These are phyloP conservation scores for Sclerotinia subarctica DNA, from an alignment of 2,329 filamentous ascomycete species.

Conservation along the genomic window DNA sequence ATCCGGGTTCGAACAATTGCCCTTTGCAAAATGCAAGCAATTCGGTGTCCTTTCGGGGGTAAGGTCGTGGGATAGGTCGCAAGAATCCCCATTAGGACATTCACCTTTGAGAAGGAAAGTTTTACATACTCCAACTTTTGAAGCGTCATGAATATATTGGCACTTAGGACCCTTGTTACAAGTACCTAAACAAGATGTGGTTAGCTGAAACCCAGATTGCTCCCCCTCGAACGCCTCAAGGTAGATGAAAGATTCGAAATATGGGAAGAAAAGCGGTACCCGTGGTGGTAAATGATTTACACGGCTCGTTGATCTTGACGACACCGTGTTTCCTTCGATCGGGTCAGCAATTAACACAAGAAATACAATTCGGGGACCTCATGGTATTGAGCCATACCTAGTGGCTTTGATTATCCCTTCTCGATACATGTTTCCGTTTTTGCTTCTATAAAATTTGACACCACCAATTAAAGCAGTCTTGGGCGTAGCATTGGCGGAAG, in stretches of 20 bases:
- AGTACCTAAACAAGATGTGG: constrained; percentile 58
- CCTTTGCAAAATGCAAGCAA: constrained; percentile 86
- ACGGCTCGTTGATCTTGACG: constrained; percentile 67
- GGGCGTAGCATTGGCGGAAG: constrained; percentile 65
- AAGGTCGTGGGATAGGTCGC: constrained; percentile 87
- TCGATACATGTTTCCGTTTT: constrained; percentile 81
- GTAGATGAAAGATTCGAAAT: constrained; percentile 33
- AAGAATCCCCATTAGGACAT: constrained; percentile 73
- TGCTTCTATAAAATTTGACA: constrained; percentile 80
- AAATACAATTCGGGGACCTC: constrained; percentile 12
- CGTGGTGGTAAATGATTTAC: constrained; percentile 68
- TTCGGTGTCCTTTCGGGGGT: constrained; percentile 79
- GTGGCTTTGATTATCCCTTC: constrained; percentile 71
- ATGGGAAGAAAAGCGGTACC: constrained; percentile 50
- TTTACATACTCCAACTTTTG: constrained; percentile 88
- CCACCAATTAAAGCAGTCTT: constrained; percentile 71
- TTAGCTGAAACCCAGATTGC: constrained; percentile 35
- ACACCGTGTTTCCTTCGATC: constrained; percentile 41
- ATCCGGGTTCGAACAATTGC: constrained; percentile 80
- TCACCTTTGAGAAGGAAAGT: constrained; percentile 75
- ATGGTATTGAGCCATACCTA: constrained; percentile 55
- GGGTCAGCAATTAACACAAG: constrained; percentile 37
- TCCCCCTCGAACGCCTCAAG: constrained; percentile 30
- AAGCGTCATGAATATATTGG: constrained; percentile 76
- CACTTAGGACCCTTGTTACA: constrained; percentile 81